Evolutionary conservation across 768 basidiomycete species (phyloP), one percentile per base, ranked within the genome.

Genomic region (Termitomyces sp.): DNA sequence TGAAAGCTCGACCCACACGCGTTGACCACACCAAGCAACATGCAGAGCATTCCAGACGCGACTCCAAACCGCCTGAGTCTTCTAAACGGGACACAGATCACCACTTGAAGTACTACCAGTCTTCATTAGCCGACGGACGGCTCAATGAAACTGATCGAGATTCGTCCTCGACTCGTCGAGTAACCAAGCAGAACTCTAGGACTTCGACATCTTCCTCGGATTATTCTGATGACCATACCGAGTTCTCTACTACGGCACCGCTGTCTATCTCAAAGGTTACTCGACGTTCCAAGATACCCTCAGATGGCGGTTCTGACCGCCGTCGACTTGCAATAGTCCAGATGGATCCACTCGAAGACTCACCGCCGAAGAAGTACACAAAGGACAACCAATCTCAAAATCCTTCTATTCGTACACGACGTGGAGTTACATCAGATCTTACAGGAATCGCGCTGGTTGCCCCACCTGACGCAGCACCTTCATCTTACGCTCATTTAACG

Each of bases 271-370:
- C 70, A 26, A 64, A 66, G 41, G 63, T 62, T 20, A 71, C 71
- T 59, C 71, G 73, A 58, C 76, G 85, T 58, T 73, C 80, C 30
- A 82, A 78, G 62, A 70, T 76, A 18, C 83, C 80, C 20, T 81
- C 86, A 0, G 78, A 82, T 66, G 84, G 83, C 58, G 79, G 81
- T 62, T 72, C 79, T 53, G 87, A 88, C 71, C 80, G 86, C 64
- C 77, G 88, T 51, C 76, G 86, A 57, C 72, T 88, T 51, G 85
- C 85, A 45, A 83, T 90, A 60, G 81, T 89, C 40, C 77, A 87
- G 70, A 76, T 84, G 77, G 80, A 82, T 69, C 55, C 73, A 40
- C 63, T 71, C 41, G 60, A 61, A 52, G 70, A 77, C 52, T 60
- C 63, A 14, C 65, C 67, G 46, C 65, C 66, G 3, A 44, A 44